Percentiles rank a stretch among this genome's conserved stretches.
Evolutionary conservation across 2,329 filamentous ascomycete genomes (phyloP).

Genomic region (Calycina herbarum): DNA sequence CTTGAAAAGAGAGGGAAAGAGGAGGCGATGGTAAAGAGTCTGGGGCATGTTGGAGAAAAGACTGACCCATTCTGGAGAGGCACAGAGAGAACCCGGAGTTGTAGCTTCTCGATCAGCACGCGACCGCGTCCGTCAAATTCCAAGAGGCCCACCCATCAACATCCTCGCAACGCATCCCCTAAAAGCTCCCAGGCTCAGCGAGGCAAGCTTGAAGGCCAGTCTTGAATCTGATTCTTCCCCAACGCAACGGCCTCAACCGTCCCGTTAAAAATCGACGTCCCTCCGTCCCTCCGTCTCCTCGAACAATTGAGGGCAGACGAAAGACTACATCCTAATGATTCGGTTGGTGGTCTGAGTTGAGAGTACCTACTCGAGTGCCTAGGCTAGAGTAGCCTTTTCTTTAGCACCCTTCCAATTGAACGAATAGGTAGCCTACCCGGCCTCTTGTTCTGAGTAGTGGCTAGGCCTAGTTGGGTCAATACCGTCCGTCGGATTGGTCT

Average conservation of each 20-base stretch:
- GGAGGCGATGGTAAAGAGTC: not conserved
- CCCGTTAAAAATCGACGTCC: not conserved
- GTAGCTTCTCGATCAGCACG: not conserved
- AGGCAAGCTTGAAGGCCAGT: not conserved
- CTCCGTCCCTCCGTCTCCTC: too few species aligned
- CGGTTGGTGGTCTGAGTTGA: not conserved
- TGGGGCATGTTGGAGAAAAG: not conserved
- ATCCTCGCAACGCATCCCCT: slow-evolving; percentile 4
- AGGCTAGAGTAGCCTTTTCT: not conserved
- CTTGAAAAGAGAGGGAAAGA: not conserved
- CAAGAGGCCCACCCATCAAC: not conserved
- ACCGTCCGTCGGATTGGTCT: not conserved
- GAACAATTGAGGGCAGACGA: too few species aligned
- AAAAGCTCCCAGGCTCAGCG: not conserved
- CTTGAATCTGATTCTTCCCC: not conserved
- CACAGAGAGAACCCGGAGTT: not conserved
- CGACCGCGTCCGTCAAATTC: not conserved
- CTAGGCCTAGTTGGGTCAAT: not conserved
- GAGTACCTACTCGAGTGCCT: too few species aligned
- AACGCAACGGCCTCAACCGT: not conserved
- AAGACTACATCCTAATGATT: not conserved
- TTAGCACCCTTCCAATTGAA: not conserved
- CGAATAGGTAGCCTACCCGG: not conserved
- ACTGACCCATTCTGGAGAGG: not conserved
- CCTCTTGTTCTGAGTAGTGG: not conserved